Percentiles rank a stretch among this genome's conserved stretches.
Evolutionary conservation across 208 protist genomes (phyloP).

Genomic region (Naegleria fowleri): DNA sequence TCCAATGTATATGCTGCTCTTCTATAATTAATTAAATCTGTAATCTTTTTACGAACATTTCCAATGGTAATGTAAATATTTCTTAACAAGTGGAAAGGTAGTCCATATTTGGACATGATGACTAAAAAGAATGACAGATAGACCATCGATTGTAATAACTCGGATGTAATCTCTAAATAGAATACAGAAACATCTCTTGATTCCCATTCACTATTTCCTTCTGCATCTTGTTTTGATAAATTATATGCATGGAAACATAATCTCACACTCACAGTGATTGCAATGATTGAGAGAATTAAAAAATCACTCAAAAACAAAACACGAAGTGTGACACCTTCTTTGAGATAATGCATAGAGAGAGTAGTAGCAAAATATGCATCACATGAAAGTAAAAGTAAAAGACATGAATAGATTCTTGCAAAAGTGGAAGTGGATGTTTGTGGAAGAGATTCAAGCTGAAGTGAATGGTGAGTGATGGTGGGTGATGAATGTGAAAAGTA

Average conservation of each 20-base stretch:
- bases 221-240: conserved; percentile 13
- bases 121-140: conserved; percentile 23
- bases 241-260: background rate
- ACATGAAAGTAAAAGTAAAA: background rate
- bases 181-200: background rate
- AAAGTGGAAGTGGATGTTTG: background rate
- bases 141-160: background rate
- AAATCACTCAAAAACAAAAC: background rate
- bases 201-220: background rate
- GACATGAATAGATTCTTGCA: background rate
- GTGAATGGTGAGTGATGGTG: too few species aligned
- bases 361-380: background rate
- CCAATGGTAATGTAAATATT: conserved; percentile 14
- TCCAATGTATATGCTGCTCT: background rate
- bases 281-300: background rate
- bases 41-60: background rate
- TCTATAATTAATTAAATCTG: conserved; percentile 19
- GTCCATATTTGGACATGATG: conserved; percentile 20
- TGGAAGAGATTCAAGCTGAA: conserved; percentile 17
- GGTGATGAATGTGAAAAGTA: too few species aligned
- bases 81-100: conserved; percentile 20
- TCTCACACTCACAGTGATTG: background rate
- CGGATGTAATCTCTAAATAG: conserved; percentile 14
- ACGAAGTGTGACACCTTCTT: conserved; percentile 12
- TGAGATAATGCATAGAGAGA: background rate